Evolutionary conservation across 177 flowering plant species (phyloP).

Genomic region (Tripterygium wilfordii): DNA sequence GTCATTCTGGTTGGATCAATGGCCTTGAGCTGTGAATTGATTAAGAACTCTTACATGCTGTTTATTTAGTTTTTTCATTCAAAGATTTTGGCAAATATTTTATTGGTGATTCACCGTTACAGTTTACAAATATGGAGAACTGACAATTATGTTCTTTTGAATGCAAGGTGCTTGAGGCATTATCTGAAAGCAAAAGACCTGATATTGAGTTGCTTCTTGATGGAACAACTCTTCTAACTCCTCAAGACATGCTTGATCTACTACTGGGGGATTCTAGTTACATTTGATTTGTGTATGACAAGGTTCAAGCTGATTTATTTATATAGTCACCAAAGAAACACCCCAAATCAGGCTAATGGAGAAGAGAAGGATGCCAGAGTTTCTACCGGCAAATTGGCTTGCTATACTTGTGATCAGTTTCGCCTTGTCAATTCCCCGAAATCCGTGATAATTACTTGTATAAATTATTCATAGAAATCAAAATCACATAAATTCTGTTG

Average conservation of each 20-base stretch:
- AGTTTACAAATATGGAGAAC: too few species aligned
- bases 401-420: too few species aligned
- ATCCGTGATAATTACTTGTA: too few species aligned
- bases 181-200: conserved; percentile 74
- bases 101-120: too few species aligned
- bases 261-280: conserved; percentile 62
- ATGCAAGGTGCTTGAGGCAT: conserved; percentile 72
- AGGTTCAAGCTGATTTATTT: background rate
- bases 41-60: background rate
- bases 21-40: conserved; percentile 60
- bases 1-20: conserved; percentile 76
- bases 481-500: too few species aligned
- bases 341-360: too few species aligned
- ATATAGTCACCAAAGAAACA: too few species aligned
- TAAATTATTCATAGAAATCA: too few species aligned
- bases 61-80: background rate
- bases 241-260: conserved; percentile 76
- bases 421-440: too few species aligned
- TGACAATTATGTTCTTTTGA: conserved; percentile 1
- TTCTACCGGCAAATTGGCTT: too few species aligned
- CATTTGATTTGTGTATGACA: conserved; percentile 10
- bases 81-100: too few species aligned
- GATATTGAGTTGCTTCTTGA: conserved; percentile 73
- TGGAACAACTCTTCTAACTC: conserved; percentile 86
- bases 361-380: too few species aligned